A percentile compares a stretch with the other conserved stretches of the same genome.
These are phyloP conservation scores for Apiospora phragmitis DNA, from an alignment of 2,329 filamentous ascomycete species.

Conservation along the genomic window DNA sequence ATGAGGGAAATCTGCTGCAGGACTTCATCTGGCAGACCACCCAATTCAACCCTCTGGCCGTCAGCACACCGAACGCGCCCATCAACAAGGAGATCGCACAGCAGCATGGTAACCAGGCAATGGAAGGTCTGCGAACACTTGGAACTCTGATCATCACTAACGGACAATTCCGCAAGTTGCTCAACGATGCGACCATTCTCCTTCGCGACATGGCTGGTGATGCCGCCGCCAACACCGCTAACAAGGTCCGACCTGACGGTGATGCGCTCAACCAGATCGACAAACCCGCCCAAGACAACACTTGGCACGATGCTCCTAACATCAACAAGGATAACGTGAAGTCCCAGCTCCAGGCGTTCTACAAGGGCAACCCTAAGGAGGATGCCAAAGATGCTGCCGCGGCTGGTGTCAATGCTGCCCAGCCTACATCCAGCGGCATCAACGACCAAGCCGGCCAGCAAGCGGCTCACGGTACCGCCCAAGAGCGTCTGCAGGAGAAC, in stretches of 20 bases:
- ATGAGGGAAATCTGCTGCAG: slow-evolving; percentile 89
- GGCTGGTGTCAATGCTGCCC: slow-evolving; percentile 45
- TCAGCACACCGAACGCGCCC: slow-evolving; percentile 64
- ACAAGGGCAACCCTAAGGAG: slow-evolving; percentile 54
- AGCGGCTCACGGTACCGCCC: slow-evolving; percentile 35
- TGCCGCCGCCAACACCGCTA: slow-evolving; percentile 77
- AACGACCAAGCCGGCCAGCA: slow-evolving; percentile 24
- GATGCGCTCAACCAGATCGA: slow-evolving; percentile 79
- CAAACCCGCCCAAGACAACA: slow-evolving; percentile 82
- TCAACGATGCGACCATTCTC: slow-evolving; percentile 78
- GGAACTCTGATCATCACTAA: slow-evolving; percentile 92
- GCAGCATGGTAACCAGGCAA: slow-evolving; percentile 80
- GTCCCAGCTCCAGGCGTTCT: slow-evolving; percentile 64
- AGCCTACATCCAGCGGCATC: slow-evolving; percentile 24
- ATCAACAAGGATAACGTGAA: slow-evolving; percentile 70
- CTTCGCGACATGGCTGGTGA: slow-evolving; percentile 91
- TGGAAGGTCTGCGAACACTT: slow-evolving; percentile 83
- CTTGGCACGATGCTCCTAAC: slow-evolving; percentile 87
- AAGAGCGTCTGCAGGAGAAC: slow-evolving; percentile 61
- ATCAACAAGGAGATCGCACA: slow-evolving; percentile 75
- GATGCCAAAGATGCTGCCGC: slow-evolving; percentile 63
- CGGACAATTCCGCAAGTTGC: slow-evolving; percentile 89
- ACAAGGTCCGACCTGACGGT: slow-evolving; percentile 73
- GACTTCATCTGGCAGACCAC: slow-evolving; percentile 97
- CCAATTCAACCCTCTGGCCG: slow-evolving; percentile 65